Evolutionary conservation across 1,284 basidiomycete genomes (phyloP).

Genomic region (Thecaphora thlaspeos): DNA sequence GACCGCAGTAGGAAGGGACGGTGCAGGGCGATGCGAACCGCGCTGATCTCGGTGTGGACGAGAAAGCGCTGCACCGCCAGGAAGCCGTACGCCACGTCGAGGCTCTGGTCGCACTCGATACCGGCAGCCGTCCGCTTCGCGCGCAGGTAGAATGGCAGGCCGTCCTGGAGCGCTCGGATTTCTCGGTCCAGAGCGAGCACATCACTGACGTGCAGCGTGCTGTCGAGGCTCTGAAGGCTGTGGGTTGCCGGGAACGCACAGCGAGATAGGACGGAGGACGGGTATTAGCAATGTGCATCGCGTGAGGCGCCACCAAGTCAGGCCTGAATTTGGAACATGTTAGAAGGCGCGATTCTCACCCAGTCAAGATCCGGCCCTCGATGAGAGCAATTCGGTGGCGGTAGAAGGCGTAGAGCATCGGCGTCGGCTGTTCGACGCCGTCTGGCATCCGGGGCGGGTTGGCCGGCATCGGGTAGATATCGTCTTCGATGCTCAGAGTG

Average conservation of each 20-base stretch:
- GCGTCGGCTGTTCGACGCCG: conserved; percentile 32
- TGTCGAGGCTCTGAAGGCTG: too few relatives aligned
- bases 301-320: too few relatives aligned
- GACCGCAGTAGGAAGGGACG: conserved; percentile 48
- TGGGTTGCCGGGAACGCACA: conserved; percentile 31
- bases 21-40: conserved; percentile 40
- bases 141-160: conserved; percentile 47
- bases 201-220: conserved; percentile 25
- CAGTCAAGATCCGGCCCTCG: conserved; percentile 18
- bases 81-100: conserved; percentile 40
- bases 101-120: conserved; percentile 33
- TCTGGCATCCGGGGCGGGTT: conserved; percentile 24
- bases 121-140: conserved; percentile 17
- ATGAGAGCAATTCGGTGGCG: conserved; percentile 39
- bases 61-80: conserved; percentile 47
- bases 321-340: too few relatives aligned
- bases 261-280: conserved; percentile 9
- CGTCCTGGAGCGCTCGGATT: conserved; percentile 29
- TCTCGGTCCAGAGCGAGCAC: conserved; percentile 37
- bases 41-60: conserved; percentile 47
- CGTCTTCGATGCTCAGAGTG: conserved; percentile 27
- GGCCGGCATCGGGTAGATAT: conserved; percentile 28
- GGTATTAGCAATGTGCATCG: too few relatives aligned
- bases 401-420: conserved; percentile 29
- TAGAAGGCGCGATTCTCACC: too few relatives aligned